A percentile compares a stretch with the other conserved stretches of the same genome.
These are phyloP conservation scores for Dioscorea alata DNA, from an alignment of 106 monocot genomes.

Conservation along the genomic window DNA sequence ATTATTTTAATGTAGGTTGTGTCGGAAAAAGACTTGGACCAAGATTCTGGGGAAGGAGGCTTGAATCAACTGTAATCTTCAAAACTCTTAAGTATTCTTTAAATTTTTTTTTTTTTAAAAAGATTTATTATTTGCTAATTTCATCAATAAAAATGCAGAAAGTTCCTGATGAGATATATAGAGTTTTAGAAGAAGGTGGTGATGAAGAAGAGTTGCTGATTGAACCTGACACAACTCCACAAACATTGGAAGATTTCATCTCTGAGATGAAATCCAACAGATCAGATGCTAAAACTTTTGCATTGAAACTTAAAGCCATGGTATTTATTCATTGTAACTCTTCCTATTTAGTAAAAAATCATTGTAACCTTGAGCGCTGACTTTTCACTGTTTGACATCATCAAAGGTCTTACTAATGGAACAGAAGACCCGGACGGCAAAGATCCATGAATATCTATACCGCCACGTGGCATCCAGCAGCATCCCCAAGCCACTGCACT, in stretches of 20 bases:
- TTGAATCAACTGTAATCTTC: conserved; percentile 27
- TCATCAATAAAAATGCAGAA: conserved; percentile 3
- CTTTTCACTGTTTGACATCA: not conserved
- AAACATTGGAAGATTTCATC: conserved; percentile 50
- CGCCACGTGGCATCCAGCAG: conserved; percentile 85
- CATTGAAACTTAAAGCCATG: conserved; percentile 59
- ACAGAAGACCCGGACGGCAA: conserved; percentile 54
- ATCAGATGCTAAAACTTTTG: conserved; percentile 55
- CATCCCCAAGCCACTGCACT: conserved; percentile 72
- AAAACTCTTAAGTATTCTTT: not conserved
- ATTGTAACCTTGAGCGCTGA: not conserved
- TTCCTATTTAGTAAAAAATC: not conserved
- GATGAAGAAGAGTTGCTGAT: not conserved
- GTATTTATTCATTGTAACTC: conserved; percentile 18
- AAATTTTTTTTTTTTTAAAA: too few species aligned
- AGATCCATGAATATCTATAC: conserved; percentile 75
- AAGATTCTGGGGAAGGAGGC: conserved; percentile 33
- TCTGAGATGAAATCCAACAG: conserved; percentile 43
- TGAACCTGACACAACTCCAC: conserved; percentile 26
- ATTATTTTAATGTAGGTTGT: too few species aligned
- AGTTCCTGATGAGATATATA: conserved; percentile 55
- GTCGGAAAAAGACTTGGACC: conserved; percentile 44
- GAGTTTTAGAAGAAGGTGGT: conserved; percentile 25
- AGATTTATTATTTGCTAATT: too few species aligned
- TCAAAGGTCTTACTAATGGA: conserved; percentile 45